Base-by-base conservation (phyloP, 106 monocot genomes). In the Phalaenopsis equestris region DNA sequence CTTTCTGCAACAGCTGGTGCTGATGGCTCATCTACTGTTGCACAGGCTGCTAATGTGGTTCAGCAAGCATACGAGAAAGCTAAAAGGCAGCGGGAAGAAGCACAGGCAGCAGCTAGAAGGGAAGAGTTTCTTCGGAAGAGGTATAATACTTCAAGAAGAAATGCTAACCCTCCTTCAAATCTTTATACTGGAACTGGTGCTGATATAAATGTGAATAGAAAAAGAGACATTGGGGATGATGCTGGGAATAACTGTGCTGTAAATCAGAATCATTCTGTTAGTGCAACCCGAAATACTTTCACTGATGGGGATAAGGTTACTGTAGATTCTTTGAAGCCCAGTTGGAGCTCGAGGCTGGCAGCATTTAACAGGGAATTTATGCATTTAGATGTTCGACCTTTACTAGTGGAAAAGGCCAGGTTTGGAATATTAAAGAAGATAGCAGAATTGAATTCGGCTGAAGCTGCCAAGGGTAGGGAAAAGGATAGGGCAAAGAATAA, bases 61-160 rank as follows among this genome's bases (percentile, higher is more conserved):
- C 87, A 90, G 49, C 82, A 83, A 41, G 78, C 90, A 39, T 90
- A 87, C 76, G 87, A 87, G 57, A 87, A 86, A 80, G 90, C 82
- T 8, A 83, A 74, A 82, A 85, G 79, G 43, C 85, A 87, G 42
- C 83, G 85, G 0, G 83, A 85, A 73, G 85, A 90, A 79, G 83
- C 79, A 56, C 87, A 87, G 45, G 84, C 82, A 52, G 84, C 86
- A 12, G 73, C 73, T 74, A 73, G 70, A 83, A 83, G 73, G 70
- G 83, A 83, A 21, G 83, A 79, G 72, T 78, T 56, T 64, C 73
- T 83, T 79, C 67, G 74, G 42, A 83, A 72, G 57, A 83, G 73
- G 79, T 73, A 73, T 74, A 57, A 56, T 72, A 10, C 16, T 55
- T 42, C 67, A 42, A 83, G 49, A 78, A 72, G 37, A 43, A 55